phyloP scores from a whole-genome alignment of 78 protist species.

The Dictyostelium capitatum region DNA sequence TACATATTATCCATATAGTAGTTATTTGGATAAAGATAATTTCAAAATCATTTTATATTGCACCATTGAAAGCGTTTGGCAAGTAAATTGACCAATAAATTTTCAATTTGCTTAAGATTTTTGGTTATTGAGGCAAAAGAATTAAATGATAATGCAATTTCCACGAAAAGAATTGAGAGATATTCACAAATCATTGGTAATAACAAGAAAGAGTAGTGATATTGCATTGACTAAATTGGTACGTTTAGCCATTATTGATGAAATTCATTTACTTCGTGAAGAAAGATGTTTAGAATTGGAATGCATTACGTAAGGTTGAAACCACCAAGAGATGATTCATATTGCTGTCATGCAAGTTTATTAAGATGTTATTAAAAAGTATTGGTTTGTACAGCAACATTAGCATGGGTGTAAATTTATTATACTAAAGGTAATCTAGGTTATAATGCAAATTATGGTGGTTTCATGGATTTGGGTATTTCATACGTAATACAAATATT shows the following conservation, averaged over 20 bases:
- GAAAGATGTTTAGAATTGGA: conserved; percentile 99
- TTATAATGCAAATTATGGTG: conserved; percentile 90
- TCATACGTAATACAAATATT: conserved; percentile 98
- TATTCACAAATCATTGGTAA: conserved; percentile 98
- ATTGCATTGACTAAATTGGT: conserved; percentile 77
- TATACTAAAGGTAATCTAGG: conserved; percentile 97
- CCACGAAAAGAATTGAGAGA: conserved; percentile 93
- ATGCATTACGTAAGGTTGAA: conserved; percentile 96
- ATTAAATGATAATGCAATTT: conserved; percentile 99
- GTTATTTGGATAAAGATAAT: conserved; percentile 65
- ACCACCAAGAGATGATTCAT: conserved; percentile 95
- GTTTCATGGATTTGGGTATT: conserved; percentile 91
- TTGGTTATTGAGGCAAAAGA: conserved; percentile 95
- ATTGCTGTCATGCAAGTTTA: conserved; percentile 99
- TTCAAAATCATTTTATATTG: conserved; percentile 99
- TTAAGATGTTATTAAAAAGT: conserved; percentile 94
- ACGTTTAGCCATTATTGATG: conserved; percentile 97
- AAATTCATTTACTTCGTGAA: conserved; percentile 98
- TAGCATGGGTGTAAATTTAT: conserved; percentile 99
- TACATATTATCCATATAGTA: no score
- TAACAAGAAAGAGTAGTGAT: conserved; percentile 97
- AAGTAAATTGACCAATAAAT: conserved; percentile 90
- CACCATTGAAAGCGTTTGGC: conserved; percentile 99
- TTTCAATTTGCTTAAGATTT: conserved; percentile 84
- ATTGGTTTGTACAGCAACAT: conserved; percentile 97